Evolutionary conservation across 371 early-diverging fungal genomes (phyloP).

Genomic region (Lichtheimia corymbifera): DNA sequence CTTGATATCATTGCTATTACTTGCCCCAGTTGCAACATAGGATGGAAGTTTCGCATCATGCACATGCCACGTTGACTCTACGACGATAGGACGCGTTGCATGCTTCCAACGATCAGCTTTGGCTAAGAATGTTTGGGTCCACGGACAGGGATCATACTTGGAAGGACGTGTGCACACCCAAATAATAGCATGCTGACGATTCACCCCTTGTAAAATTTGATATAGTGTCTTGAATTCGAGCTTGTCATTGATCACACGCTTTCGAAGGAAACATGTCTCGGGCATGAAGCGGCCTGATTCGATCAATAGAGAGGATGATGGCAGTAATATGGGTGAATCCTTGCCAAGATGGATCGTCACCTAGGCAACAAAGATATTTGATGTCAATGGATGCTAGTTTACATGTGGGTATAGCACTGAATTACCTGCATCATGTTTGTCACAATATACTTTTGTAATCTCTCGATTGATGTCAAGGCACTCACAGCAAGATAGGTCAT

Average conservation of each 20-base stretch:
- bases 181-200: conserved; percentile 5
- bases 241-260: conserved; percentile 2
- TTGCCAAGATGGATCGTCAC: not conserved
- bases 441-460: not conserved
- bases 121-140: conserved; percentile 1
- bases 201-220: conserved; percentile 6
- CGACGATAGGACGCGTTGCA: conserved; percentile 9
- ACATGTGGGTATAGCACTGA: not conserved
- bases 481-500: not conserved
- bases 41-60: not conserved
- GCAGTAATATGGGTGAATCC: not conserved
- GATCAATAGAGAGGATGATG: not conserved
- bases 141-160: not conserved
- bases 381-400: not conserved
- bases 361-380: not conserved
- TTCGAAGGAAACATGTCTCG: conserved; percentile 7
- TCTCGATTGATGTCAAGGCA: not conserved
- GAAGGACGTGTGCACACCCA: conserved; percentile 8
- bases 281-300: conserved; percentile 12
- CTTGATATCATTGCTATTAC: not conserved
- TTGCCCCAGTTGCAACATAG: not conserved
- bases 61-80: conserved; percentile 17
- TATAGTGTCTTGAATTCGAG: conserved; percentile 13
- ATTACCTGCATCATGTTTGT: conserved; percentile 10
- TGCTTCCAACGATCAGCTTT: not conserved